phyloP scores from a whole-genome alignment of 257 asterid species.

The Plantago major region DNA sequence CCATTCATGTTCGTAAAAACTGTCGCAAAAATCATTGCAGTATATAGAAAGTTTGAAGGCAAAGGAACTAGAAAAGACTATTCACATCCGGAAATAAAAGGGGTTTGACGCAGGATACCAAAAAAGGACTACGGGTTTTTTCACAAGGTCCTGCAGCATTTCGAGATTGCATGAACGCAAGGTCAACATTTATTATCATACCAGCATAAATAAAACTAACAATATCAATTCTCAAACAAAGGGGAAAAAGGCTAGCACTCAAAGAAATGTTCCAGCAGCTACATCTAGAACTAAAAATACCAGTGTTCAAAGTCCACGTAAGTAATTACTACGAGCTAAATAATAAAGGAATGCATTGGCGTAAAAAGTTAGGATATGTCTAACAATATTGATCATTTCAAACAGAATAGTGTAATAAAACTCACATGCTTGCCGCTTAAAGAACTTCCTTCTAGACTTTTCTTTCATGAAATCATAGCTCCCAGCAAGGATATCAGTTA shows the following conservation, averaged over 20 bases:
- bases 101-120: no score
- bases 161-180: no score
- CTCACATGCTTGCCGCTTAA: constrained; percentile 64
- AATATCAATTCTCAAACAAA: not conserved
- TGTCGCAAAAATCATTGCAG: no score
- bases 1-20: no score
- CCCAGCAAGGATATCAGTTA: constrained; percentile 96
- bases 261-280: not conserved
- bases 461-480: constrained; percentile 66
- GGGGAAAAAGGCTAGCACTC: not conserved
- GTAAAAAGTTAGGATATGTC: not conserved
- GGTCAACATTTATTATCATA: not conserved
- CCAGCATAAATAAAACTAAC: not conserved
- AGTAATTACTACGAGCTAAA: not conserved
- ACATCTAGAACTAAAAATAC: not conserved
- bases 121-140: no score
- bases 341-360: not conserved
- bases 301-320: not conserved
- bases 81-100: no score
- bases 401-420: constrained; percentile 17
- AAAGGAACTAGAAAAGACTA: no score
- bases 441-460: constrained; percentile 76
- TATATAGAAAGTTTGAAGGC: no score
- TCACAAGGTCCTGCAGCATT: no score
- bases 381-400: not conserved